Base-by-base conservation (phyloP, 2,329 filamentous ascomycete species). In the Sarocladium oryzae region DNA sequence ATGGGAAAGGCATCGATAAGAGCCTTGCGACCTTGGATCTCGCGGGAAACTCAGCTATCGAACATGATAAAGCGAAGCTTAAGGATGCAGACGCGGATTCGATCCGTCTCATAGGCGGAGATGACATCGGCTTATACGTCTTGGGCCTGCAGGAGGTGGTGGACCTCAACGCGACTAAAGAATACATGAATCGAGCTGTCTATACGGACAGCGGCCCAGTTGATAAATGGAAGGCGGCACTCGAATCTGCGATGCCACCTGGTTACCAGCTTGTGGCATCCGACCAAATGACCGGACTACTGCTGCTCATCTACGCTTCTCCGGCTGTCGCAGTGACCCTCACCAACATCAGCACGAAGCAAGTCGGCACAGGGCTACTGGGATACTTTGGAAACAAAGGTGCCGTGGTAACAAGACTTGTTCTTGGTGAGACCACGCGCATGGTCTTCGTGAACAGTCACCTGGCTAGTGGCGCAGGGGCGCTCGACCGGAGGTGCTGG, bases 311-410 rank as follows among this genome's bases (percentile, higher is more conserved):
- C 23, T 97, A 93, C 63, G 91, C 89, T 2, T 88, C 91, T 0
- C 84, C 90, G 0, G 78, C 83, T 8, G 75, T 97, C 36, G 81
- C 81, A 1, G 76, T 84, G 0, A 86, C 85, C 2, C 80, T 97
- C 59, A 88, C 83, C 55, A 88, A 88, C 46, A 82, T 96, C 58
- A 95, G 88, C 66, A 90, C 86, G 2, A 84, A 84, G 4, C 86
- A 82, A 52, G 85, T 97, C 7, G 92, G 91, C 0, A 99, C 93
- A 0, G 93, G 93, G 0, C 68, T 97, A 38, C 81, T 95, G 68
- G 92, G 92, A 0, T 96, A 96, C 62, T 85, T 96, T 73, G 93
- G 93, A 9, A 99, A 99, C 67, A 99, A 99, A 66, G 93, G 93
- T 1, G 92, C 88, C 3, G 86, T 96, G 1, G 81, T 85, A 2